Percentiles rank a stretch among this genome's conserved stretches.
Evolutionary conservation across 441 rosid species (phyloP).

Genomic region (Brassica balearica): DNA sequence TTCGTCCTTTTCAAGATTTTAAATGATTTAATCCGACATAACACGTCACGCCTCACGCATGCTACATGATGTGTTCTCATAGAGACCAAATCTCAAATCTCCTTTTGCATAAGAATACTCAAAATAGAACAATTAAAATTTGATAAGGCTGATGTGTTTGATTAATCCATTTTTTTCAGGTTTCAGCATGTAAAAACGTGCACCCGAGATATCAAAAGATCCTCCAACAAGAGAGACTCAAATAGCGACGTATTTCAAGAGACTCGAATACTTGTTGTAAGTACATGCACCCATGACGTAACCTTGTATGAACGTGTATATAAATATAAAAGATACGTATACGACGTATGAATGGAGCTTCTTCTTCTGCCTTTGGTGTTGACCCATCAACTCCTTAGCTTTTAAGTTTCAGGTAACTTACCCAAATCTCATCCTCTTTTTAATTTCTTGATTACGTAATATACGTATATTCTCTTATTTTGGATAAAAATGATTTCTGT

Average conservation of each 20-base stretch:
- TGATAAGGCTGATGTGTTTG: not conserved
- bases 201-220: slow-evolving; percentile 78
- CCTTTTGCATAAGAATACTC: slow-evolving; percentile 1
- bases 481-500: not conserved
- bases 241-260: slow-evolving; percentile 41
- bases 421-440: slow-evolving; percentile 29
- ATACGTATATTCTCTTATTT: not conserved
- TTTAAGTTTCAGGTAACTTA: slow-evolving; percentile 44
- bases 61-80: slow-evolving; percentile 38
- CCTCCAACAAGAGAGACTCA: slow-evolving; percentile 60
- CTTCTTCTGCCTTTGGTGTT: slow-evolving; percentile 37
- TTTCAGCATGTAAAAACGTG: slow-evolving; percentile 80
- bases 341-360: slow-evolving; percentile 28
- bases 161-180: slow-evolving; percentile 40
- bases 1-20: slow-evolving; percentile 4
- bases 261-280: slow-evolving; percentile 19
- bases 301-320: not conserved
- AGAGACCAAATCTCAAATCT: not conserved
- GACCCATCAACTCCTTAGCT: slow-evolving; percentile 40
- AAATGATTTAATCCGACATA: slow-evolving; percentile 22
- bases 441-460: slow-evolving; percentile 14
- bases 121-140: not conserved
- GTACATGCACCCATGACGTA: slow-evolving; percentile 13
- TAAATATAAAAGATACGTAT: slow-evolving; percentile 8
- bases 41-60: slow-evolving; percentile 46